Evolutionary conservation across 2,329 filamentous ascomycete species (phyloP).

Genomic region (Phaeosphaeria sp.): DNA sequence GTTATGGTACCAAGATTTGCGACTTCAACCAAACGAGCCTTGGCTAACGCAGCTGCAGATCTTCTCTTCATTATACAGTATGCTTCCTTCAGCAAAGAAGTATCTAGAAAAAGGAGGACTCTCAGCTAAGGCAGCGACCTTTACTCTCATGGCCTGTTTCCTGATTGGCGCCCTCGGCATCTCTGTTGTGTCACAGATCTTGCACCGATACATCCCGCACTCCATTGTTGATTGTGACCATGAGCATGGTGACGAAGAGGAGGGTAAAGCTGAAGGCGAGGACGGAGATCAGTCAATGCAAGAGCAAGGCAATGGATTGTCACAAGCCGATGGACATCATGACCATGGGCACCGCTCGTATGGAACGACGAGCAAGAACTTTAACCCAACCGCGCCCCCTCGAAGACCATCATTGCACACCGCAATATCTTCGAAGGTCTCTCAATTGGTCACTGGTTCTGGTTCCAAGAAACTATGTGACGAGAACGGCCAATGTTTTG

Average conservation of each 20-base stretch:
- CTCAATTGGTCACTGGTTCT: constrained; percentile 55
- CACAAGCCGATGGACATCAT: constrained; percentile 15
- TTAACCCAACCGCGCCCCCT: constrained; percentile 9
- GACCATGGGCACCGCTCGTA: constrained; percentile 22
- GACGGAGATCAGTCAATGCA: constrained; percentile 28
- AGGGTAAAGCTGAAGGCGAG: constrained; percentile 34
- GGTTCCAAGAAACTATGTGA: constrained; percentile 58
- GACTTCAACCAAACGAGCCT: neutral
- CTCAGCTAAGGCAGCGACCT: constrained; percentile 70
- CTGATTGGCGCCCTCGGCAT: constrained; percentile 76
- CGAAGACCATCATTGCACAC: constrained; percentile 51
- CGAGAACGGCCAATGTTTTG: constrained; percentile 66
- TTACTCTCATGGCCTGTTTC: constrained; percentile 74
- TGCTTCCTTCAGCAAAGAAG: constrained; percentile 84
- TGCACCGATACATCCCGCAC: constrained; percentile 78
- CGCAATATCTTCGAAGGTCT: constrained; percentile 53
- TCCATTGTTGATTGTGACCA: constrained; percentile 84
- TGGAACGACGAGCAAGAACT: constrained; percentile 22
- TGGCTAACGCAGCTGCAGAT: constrained; percentile 63
- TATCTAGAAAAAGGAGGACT: constrained; percentile 77
- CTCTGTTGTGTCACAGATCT: constrained; percentile 72
- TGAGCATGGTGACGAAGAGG: constrained; percentile 66
- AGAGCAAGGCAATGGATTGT: constrained; percentile 23
- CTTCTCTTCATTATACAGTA: constrained; percentile 90
- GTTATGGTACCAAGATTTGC: constrained; percentile 75